These are phyloP conservation scores for Pseudoneurospora amorphoporcata DNA, from an alignment of 495 filamentous ascomycete species.

Conservation along the genomic window DNA sequence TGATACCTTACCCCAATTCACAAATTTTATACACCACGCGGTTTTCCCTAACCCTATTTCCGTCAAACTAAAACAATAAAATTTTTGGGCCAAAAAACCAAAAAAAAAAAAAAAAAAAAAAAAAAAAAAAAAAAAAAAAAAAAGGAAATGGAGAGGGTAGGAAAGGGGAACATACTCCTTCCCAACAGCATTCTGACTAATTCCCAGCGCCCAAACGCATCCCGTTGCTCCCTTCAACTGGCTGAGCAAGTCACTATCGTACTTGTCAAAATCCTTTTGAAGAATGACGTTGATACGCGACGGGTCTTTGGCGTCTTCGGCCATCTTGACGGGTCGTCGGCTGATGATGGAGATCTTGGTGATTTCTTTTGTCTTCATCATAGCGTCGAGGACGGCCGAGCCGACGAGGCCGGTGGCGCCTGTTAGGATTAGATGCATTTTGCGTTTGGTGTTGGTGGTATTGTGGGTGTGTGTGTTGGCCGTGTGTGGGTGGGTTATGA, in stretches of 20 bases:
- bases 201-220: slow-evolving; percentile 63
- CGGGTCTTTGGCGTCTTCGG: slow-evolving; percentile 45
- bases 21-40: too few species aligned
- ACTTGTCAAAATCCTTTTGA: slow-evolving; percentile 53
- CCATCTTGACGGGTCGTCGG: slow-evolving; percentile 53
- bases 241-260: slow-evolving; percentile 43
- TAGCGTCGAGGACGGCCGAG: slow-evolving; percentile 50
- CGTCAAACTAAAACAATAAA: too few species aligned
- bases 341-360: slow-evolving; percentile 56
- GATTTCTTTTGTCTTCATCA: slow-evolving; percentile 47
- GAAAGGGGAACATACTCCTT: slow-evolving; percentile 40
- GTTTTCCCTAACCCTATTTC: too few species aligned
- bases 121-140: too few species aligned
- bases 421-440: slow-evolving; percentile 65
- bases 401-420: slow-evolving; percentile 68
- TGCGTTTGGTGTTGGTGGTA: neutral
- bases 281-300: slow-evolving; percentile 49
- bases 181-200: slow-evolving; percentile 44
- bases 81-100: too few species aligned
- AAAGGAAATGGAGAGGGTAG: neutral
- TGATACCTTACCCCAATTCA: too few species aligned
- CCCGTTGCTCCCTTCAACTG: slow-evolving; percentile 53
- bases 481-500: neutral
- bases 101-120: too few species aligned
- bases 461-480: neutral